phyloP scores from a whole-genome alignment of 768 basidiomycete genomes.

The Boletus rubropictus region DNA sequence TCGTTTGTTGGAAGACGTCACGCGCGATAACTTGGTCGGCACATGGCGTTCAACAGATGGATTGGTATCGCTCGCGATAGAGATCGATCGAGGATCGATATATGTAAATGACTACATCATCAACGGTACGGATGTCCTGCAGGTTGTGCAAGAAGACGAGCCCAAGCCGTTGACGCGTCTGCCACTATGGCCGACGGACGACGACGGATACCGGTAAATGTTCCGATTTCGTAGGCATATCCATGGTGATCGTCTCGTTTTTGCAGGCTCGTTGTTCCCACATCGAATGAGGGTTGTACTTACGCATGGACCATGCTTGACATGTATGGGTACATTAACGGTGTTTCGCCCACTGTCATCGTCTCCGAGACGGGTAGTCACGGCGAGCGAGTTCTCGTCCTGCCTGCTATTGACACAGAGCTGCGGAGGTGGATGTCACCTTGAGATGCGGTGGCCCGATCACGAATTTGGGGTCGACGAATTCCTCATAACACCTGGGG shows the following conservation, averaged over 20 bases:
- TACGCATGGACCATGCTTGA: conserved; percentile 19
- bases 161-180: conserved; percentile 5
- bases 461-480: too few relatives aligned
- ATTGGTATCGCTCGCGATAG: conserved; percentile 25
- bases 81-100: conserved; percentile 27
- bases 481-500: too few relatives aligned
- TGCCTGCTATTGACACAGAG: conserved; percentile 11
- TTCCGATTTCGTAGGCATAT: background rate
- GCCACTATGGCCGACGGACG: conserved; percentile 34
- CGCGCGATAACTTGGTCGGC: conserved; percentile 29
- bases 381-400: conserved; percentile 7
- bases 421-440: conserved; percentile 5
- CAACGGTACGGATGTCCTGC: conserved; percentile 33
- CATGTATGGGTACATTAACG: conserved; percentile 22
- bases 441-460: too few relatives aligned
- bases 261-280: conserved; percentile 15
- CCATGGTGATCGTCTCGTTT: background rate
- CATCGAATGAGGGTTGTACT: conserved; percentile 17
- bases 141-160: conserved; percentile 23
- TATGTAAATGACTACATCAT: conserved; percentile 31
- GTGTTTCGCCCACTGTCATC: conserved; percentile 19
- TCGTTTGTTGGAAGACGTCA: conserved; percentile 25
- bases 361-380: background rate
- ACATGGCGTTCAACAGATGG: conserved; percentile 30
- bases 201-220: conserved; percentile 36